Evolutionary conservation across 192 early-diverging fungal genomes (phyloP), one percentile per base, ranked within the genome.

Genomic region (Coemansia sp.): DNA sequence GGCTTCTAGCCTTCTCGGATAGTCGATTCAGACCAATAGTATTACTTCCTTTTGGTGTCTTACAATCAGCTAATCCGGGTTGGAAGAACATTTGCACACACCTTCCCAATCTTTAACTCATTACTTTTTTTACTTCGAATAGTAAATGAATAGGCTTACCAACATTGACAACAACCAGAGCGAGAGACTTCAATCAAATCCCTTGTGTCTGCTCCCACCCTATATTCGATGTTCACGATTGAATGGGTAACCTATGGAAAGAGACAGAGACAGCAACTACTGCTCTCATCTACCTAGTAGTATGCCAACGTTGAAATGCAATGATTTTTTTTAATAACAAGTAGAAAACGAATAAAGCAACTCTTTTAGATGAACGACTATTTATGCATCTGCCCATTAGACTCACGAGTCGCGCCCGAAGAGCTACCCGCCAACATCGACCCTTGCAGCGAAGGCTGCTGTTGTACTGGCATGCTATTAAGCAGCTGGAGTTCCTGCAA

Each of bases 401-500:
- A 9, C 38, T 45, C 34, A 58, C 12, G 56, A 16, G 36, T 21
- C 1, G 50, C 16, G n/a, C 72, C 35, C 2, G 67, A 47, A 28
- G 62, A 4, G 13, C 68, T 39, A 8, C 57, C 55, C 41, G 55
- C 34, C 18, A 57, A 45, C 50, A 61, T 48, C 5, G 28, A 34
- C 3, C 47, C 52, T 13, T 61, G 64, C 3, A 34, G 18, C 16
- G 25, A 10, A 2, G 65, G 70, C 47, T 52, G 65, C 56, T 38
- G 65, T 11, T 63, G 43, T 4, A 31, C 10, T 1, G 68, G 33
- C 6, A 73, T 35, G 11, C 31, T 38, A 16, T 76, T 73, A 25
- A 76, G 68, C 53, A 82, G 23, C 53, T 68, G 79, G 61, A 82
- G 63, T 57, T 82, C 79, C 56, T 82, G 74, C 55, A 82, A 53